Evolutionary conservation across 2,329 filamentous ascomycete genomes (phyloP), one percentile per base, ranked within the genome.

Genomic region (Cordyceps cateniannulata): DNA sequence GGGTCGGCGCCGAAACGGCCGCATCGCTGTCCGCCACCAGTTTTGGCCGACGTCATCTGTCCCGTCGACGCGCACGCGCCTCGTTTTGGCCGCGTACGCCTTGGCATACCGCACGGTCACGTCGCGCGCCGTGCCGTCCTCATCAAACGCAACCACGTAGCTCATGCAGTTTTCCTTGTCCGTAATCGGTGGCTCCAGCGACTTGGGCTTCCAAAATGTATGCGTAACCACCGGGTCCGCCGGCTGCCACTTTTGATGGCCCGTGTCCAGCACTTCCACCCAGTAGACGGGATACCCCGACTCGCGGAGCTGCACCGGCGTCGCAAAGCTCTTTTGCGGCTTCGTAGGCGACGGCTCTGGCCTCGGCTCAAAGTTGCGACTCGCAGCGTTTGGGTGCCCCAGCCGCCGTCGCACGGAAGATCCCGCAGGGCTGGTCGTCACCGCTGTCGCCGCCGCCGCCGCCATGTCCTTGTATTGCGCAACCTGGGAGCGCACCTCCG

Each of bases 101-200:
- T 95, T 96, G 1, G 87, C 82, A 70, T 99, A 99, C 18, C 95
- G 85, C 60, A 86, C 82, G 0, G 95, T 99, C 0, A 99, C 90
- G 68, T 99, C 95, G 68, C 84, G 85, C 1, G 86, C 91, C 16
- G 84, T 85, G 3, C 86, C 88, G 65, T 96, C 89, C 14, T 86
- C 85, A 65, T 96, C 89, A 65, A 96, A 96, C 0, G 88, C 91
- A 56, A 99, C 78, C 0, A 89, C 93, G 68, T 99, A 99, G 10
- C 80, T 83, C 75, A 99, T 83, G 59, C 78, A 82, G 66, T 96
- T 98, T 60, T 88, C 81, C 7, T 80, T 78, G 71, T 96, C 92
- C 3, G 83, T 87, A 2, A 89, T 83, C 0, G 95, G 91, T 0
- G 95, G 95, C 69, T 99, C 95, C 29, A 99, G 79, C 51, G 83